phyloP scores from a whole-genome alignment of 2,329 filamentous ascomycete genomes.

The Microdochium bolleyi region DNA sequence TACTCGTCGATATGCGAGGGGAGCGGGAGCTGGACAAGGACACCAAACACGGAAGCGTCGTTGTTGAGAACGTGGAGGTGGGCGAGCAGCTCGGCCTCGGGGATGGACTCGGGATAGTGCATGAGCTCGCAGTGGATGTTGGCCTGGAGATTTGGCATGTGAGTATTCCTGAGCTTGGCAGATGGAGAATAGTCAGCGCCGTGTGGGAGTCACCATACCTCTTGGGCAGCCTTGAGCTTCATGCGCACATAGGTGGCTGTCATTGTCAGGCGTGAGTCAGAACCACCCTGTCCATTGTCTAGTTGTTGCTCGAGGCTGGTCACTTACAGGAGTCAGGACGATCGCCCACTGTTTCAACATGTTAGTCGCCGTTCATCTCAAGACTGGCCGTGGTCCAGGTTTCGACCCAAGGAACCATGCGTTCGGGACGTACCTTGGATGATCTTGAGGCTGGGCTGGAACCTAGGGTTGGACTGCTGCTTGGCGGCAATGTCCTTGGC shows the following conservation, averaged over 20 bases:
- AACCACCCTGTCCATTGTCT: constrained; percentile 4
- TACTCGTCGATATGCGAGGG: constrained; percentile 89
- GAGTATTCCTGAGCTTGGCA: constrained; percentile 1
- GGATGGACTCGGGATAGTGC: constrained; percentile 73
- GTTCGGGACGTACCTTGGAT: constrained; percentile 64
- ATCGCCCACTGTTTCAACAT: constrained; percentile 61
- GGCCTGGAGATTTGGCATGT: constrained; percentile 46
- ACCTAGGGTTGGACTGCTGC: constrained; percentile 78
- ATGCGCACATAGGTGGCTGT: constrained; percentile 96
- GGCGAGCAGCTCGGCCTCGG: constrained; percentile 79
- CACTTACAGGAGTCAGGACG: constrained; percentile 81
- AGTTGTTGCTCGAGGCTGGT: not conserved
- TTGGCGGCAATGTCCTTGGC: constrained; percentile 72
- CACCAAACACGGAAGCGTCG: constrained; percentile 77
- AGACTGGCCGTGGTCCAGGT: not conserved
- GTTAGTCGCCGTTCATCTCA: not conserved
- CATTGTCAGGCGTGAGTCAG: constrained; percentile 20
- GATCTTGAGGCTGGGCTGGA: constrained; percentile 85
- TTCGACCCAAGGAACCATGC: too few species aligned
- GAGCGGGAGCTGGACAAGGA: constrained; percentile 88
- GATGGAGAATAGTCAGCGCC: constrained; percentile 1
- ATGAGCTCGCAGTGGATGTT: constrained; percentile 83
- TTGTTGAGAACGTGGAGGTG: constrained; percentile 78
- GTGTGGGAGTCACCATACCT: constrained; percentile 42
- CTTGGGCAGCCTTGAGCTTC: constrained; percentile 95